Conservation (phyloP, 2,329 filamentous ascomycete species). For the Colletotrichum sublineola region DNA sequence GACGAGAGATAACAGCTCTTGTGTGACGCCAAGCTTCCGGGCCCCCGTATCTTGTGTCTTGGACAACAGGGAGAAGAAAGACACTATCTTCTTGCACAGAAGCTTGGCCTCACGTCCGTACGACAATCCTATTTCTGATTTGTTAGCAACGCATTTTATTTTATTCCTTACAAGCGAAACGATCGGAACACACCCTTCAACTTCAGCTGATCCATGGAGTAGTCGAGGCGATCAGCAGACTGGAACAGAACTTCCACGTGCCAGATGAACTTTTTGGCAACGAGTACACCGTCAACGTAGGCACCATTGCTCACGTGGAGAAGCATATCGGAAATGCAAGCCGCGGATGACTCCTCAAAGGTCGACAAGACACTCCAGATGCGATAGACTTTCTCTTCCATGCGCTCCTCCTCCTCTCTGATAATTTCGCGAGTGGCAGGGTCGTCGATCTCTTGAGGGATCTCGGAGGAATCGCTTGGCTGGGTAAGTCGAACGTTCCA, state of each 20-base stretch:
- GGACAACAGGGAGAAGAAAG: conserved; percentile 94
- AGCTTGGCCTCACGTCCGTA: conserved; percentile 98
- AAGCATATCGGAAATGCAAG: conserved; percentile 99
- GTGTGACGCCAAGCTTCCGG: conserved; percentile 92
- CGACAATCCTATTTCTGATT: conserved; percentile 73
- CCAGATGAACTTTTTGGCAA: conserved; percentile 95
- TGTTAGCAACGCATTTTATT: conserved; percentile 25
- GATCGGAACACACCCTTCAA: conserved; percentile 75
- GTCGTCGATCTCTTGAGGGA: conserved; percentile 61
- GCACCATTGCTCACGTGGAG: conserved; percentile 98
- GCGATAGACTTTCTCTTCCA: conserved; percentile 97
- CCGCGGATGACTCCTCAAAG: conserved; percentile 97
- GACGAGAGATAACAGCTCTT: conserved; percentile 96
- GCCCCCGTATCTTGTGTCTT: conserved; percentile 94
- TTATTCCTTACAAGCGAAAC: background rate
- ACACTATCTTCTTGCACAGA: conserved; percentile 99
- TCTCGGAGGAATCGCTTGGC: conserved; percentile 64
- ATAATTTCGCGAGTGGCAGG: conserved; percentile 79
- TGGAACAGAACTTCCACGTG: conserved; percentile 95
- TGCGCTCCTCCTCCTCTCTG: conserved; percentile 87
- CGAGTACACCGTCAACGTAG: conserved; percentile 93
- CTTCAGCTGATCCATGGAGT: conserved; percentile 74
- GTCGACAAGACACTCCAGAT: conserved; percentile 98
- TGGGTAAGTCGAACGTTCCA: conserved; percentile 94
- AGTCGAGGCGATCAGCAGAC: conserved; percentile 87